Base-by-base conservation (phyloP, 352 stramenopile genomes). In the Blastocystis sp. region DNA sequence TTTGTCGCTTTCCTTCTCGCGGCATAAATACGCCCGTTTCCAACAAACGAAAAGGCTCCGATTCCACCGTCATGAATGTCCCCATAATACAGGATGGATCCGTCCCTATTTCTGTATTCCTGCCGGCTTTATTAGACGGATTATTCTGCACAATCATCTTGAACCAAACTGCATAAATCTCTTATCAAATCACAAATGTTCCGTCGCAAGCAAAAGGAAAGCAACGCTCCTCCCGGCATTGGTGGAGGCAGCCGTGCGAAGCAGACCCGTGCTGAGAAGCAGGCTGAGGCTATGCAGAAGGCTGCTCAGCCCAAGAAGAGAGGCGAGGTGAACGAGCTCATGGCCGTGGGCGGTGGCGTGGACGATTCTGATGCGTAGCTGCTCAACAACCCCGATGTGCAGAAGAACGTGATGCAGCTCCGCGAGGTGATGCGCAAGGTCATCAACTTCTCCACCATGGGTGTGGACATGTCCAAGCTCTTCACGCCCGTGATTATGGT, bases 361-460 rank as follows among this genome's bases (percentile, higher is more conserved):
- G 66, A 63, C 55, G 60, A 39, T 60, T 85, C 39, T 79, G 1
- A 45, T 74, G 6, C 60, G n/a, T 88, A 96, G 93, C 92, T 98
- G n/a, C 92, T 99, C 67, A 95, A 96, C 33, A 98, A 97, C 90
- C 96, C 98, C 89, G 95, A 93, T 24, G 95, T 98, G n/a, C 96
- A 99, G 91, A 94, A 96, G 81, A 95, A 99, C 93, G 93, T 96
- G 62, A 97, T 98, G 92, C 95, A 96, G 90, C 98, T 98, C 91
- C 94, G 96, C 62, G 97, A 99, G 90, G 98, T 99, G 90, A 98
- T 99, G 91, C 99, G 99, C 91, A 99, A 99, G 92, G 95, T 99
- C 16, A 99, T 99, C 92, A 97, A 97, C 41, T 99, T 99, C 93
- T 99, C 99, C 96, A 99, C 97, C 71, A 92, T 99, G 12, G 97